Conservation (phyloP, 805 yeast species). For the Zygosaccharomyces bisporus region DNA sequence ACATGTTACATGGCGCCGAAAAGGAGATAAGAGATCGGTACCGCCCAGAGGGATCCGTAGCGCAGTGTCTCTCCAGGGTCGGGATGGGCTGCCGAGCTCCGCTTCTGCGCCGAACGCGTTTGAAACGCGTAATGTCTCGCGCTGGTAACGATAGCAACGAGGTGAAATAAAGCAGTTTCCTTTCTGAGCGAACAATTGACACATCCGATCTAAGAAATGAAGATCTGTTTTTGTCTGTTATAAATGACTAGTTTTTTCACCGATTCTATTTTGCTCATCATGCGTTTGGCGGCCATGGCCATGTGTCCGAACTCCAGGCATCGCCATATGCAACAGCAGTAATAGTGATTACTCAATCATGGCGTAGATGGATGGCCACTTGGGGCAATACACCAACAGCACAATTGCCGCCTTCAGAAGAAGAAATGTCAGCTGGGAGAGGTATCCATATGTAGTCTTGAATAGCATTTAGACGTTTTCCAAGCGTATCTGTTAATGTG, state of each 20-base stretch:
- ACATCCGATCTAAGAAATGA: constrained; percentile 2
- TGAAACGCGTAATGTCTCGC: not conserved
- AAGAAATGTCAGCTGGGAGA: not conserved
- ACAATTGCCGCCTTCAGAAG: not conserved
- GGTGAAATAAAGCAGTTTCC: not conserved
- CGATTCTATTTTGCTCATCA: not conserved
- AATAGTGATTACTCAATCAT: not conserved
- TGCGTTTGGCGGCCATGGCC: not conserved
- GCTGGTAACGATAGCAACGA: constrained; percentile 3
- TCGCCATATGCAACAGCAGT: not conserved
- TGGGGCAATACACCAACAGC: not conserved
- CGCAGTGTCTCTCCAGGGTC: not conserved
- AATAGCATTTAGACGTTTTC: too few species aligned
- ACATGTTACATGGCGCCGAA: not conserved
- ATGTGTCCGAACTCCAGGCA: not conserved
- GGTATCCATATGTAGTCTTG: constrained; percentile 1
- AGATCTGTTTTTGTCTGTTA: constrained; percentile 1
- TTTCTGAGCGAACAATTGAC: constrained; percentile 5
- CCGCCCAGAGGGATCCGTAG: not conserved
- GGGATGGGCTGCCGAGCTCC: not conserved
- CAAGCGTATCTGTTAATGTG: too few species aligned
- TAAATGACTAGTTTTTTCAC: not conserved
- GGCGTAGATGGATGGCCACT: not conserved
- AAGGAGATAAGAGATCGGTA: not conserved
- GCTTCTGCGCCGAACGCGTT: constrained; percentile 2